Base-by-base conservation (phyloP, 257 asterid genomes). In the Craterostigma plantagineum region DNA sequence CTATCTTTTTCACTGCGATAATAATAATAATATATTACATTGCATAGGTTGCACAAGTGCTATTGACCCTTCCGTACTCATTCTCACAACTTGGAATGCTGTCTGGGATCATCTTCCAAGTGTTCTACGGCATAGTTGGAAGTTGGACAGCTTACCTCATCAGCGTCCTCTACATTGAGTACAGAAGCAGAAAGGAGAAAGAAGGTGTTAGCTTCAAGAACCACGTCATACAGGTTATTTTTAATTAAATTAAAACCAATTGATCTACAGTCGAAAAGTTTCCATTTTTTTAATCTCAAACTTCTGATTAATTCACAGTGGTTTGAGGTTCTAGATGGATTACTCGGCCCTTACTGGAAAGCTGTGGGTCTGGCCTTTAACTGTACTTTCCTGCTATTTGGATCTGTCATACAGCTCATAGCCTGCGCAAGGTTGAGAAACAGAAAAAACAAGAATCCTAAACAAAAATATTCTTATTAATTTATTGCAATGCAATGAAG, bases 361-460 rank as follows among this genome's bases (percentile, higher is more conserved):
- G 93, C 93, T 16, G 42, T 53, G 12, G 93, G 93, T 7, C 48
- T 81, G 53, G 93, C 86, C 34, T 81, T 81, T 56, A 81, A 81
- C 65, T 81, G 93, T 65, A 81, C 93, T 41, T 77, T 74, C 50
- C 93, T 81, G 12, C 68, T 77, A 2, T 74, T 71, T 49, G 91
- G 91, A 57, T 77, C 86, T 45, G 93, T 81, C 46, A 81, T 81
- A 36, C 93, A 81, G 64, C 93, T 81, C 45, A 81, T 81, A n/a
- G 93, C 78, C 49, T 81, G 93, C 53, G 93, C 93, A 11, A 81
- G 93, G 93, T 77, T n/a, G n/a, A n/a, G n/a, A n/a, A n/a, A n/a
- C n/a, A n/a, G n/a, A n/a, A n/a, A n/a, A n/a, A n/a, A n/a, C n/a
- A n/a, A n/a, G n/a, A n/a, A n/a, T n/a, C n/a, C n/a, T n/a, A n/a